Evolutionary conservation across 768 basidiomycete genomes (phyloP).

Genomic region (Cytidiella melzeri): DNA sequence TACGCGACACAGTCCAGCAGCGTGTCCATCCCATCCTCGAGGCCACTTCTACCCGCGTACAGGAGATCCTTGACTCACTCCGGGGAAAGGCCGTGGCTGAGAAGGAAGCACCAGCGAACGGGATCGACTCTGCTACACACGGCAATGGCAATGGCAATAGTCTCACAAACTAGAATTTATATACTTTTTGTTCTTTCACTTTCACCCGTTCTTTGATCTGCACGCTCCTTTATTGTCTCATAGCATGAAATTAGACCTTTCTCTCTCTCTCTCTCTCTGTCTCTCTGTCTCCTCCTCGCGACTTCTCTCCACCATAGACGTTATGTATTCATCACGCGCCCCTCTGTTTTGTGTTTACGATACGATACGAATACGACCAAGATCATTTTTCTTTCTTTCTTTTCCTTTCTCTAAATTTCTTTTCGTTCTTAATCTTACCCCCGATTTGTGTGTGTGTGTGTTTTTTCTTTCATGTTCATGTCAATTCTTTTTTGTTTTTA

Average conservation of each 20-base stretch:
- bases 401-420: no score
- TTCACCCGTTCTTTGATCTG: not conserved
- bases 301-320: not conserved
- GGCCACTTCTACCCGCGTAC: conserved; percentile 24
- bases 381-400: no score
- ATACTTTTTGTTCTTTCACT: not conserved
- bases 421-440: no score
- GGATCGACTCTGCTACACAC: conserved; percentile 6
- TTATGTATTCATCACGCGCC: not conserved
- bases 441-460: no score
- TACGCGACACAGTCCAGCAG: conserved; percentile 52
- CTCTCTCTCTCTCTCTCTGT: not conserved
- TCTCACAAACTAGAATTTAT: not conserved
- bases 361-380: no score
- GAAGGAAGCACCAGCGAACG: conserved; percentile 12
- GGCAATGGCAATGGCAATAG: conserved; percentile 8
- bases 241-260: not conserved
- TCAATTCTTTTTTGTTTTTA: no score
- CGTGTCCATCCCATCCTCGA: conserved; percentile 60
- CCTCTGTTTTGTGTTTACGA: not conserved
- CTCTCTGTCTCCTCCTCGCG: not conserved
- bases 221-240: no score
- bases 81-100: conserved; percentile 16
- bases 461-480: no score
- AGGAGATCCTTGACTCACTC: conserved; percentile 24